Base-by-base conservation (phyloP, 2,329 filamentous ascomycete genomes). In the Xylaria multiplex region DNA sequence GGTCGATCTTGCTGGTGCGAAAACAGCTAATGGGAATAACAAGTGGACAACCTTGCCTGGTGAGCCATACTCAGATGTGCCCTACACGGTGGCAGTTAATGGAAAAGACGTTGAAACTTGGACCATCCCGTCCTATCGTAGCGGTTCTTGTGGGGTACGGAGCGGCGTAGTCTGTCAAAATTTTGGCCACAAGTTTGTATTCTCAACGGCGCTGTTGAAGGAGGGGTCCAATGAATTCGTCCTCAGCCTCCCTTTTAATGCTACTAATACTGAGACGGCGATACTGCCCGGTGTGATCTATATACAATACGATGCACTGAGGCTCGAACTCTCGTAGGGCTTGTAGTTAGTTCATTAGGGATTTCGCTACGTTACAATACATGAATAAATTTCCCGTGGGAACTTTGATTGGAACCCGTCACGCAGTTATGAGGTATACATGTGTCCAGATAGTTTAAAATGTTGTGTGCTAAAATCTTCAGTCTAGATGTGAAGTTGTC, bases 291-390 rank as follows among this genome's bases (percentile, higher is more conserved):
- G 78, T 49, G 82, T 81, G 0, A 80, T 88, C 0, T 90, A 90
- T 75, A 83, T 90, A 6, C 87, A 90, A 78, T 90, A 91, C 69
- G 88, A 90, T 77, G 88, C 88, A 2, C 71, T 90, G 73, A 80
- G 88, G 57, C 71, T 90, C 53, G 88, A 90, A 30, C 42, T 68
- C 30, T 45, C 60, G 32, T 64, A 64, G 52, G 59, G 19, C 30
- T 37, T 19, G 13, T 32, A 37, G 27, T 59, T 37, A 27, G 2
- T 45, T 59, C 14, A 19, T 46, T 48, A 22, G 30, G 16, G 13
- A 14, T 37, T 11, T 30, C 4, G 9, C 24, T 42, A 9, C 1
- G 24, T 5, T 19, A 7, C 52, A 43, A 55, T 55, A 43, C 22
- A 55, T 27, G 27, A 6, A 2, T 11, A 30, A 42, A n/a, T 22